Percentiles rank a stretch among this genome's conserved stretches.
Evolutionary conservation across 306 rosid species (phyloP).

Genomic region (Clitoria ternatea): DNA sequence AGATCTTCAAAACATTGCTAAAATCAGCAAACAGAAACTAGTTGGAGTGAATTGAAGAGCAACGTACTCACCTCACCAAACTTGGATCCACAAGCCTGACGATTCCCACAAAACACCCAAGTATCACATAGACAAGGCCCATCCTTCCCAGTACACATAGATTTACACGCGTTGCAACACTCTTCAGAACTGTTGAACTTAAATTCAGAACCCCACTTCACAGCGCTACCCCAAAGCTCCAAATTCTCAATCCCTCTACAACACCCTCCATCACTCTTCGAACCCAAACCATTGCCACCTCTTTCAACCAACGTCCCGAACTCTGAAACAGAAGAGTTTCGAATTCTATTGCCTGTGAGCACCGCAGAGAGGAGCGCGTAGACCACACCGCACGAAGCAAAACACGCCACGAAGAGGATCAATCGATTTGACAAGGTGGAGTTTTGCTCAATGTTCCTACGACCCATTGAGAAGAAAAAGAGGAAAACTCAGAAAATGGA

Average conservation of each 20-base stretch:
- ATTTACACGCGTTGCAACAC: constrained; percentile 83
- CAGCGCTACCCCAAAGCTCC: constrained; percentile 93
- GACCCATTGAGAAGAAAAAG: constrained; percentile 57
- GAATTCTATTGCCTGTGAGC: constrained; percentile 19
- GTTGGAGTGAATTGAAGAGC: not conserved
- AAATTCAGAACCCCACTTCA: constrained; percentile 93
- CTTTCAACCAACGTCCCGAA: constrained; percentile 27
- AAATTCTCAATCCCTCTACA: constrained; percentile 71
- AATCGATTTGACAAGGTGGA: constrained; percentile 33
- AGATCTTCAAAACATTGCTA: constrained; percentile 6
- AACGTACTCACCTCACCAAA: constrained; percentile 77
- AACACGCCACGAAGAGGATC: constrained; percentile 38
- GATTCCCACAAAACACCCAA: constrained; percentile 86
- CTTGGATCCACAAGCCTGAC: constrained; percentile 63
- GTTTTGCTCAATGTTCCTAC: constrained; percentile 46
- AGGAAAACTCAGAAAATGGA: constrained; percentile 28
- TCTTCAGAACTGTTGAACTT: constrained; percentile 60
- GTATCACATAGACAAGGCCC: constrained; percentile 92
- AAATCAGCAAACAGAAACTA: not conserved
- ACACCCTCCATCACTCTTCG: constrained; percentile 36
- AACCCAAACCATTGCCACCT: constrained; percentile 18
- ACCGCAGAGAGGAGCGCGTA: constrained; percentile 50
- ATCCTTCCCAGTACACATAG: constrained; percentile 78
- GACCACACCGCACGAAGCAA: constrained; percentile 58
- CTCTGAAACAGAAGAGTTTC: constrained; percentile 15